Evolutionary conservation across 345 rosid species (phyloP).

Genomic region (Populus euphratica): DNA sequence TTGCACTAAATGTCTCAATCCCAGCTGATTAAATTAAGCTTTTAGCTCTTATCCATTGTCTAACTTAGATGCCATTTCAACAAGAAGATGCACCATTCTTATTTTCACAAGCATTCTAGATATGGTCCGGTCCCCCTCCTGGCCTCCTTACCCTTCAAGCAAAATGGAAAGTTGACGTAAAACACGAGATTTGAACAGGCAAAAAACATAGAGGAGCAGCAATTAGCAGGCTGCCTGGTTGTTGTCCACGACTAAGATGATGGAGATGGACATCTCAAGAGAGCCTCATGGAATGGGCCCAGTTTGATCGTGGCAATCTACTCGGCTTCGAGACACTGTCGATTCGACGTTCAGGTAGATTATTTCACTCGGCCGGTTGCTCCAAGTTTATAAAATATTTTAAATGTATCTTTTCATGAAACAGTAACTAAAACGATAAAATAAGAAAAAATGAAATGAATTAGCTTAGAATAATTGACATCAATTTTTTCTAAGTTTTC

Average conservation of each 20-base stretch:
- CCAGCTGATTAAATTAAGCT: neutral
- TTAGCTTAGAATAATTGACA: too few species aligned
- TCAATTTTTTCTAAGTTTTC: too few species aligned
- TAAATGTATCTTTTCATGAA: too few species aligned
- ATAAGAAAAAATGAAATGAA: too few species aligned
- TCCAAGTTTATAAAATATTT: too few species aligned
- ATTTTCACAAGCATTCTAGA: neutral
- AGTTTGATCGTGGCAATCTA: too few species aligned
- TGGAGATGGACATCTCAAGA: neutral
- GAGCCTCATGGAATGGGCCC: too few species aligned
- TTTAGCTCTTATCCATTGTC: constrained; percentile 1
- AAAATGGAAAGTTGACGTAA: neutral
- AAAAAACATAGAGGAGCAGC: neutral
- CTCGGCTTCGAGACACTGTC: too few species aligned
- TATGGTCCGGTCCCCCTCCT: neutral
- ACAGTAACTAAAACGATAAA: too few species aligned
- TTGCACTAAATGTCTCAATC: neutral
- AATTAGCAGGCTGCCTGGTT: neutral
- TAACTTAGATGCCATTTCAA: constrained; percentile 3
- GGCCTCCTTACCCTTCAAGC: neutral
- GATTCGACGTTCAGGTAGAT: too few species aligned
- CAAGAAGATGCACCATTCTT: neutral
- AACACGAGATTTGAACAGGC: neutral
- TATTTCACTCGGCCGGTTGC: too few species aligned
- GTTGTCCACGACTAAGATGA: neutral